Evolutionary conservation across 2,329 filamentous ascomycete species (phyloP).

Genomic region (Ophiocordyceps camponoti-rufipedis): DNA sequence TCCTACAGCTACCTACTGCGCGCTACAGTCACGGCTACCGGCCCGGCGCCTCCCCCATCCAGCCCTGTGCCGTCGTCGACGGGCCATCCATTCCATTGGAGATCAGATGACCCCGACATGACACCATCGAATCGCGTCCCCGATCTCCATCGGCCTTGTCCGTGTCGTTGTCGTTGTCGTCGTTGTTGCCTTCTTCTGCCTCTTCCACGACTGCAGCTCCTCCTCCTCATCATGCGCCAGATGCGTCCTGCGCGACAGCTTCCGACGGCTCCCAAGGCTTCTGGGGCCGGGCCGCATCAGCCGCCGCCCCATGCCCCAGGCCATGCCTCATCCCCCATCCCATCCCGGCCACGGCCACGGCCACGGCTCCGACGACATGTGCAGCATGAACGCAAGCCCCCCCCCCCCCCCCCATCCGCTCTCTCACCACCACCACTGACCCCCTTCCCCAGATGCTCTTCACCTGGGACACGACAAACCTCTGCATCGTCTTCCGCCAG

Average conservation of each 20-base stretch:
- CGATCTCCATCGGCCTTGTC: too few relatives aligned
- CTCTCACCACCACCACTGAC: slow-evolving; percentile 1
- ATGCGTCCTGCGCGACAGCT: too few relatives aligned
- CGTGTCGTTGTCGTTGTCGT: too few relatives aligned
- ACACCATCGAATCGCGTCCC: not conserved
- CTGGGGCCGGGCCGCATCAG: too few relatives aligned
- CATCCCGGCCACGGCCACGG: slow-evolving; percentile 23
- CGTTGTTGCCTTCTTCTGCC: too few relatives aligned
- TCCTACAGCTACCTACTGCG: too few relatives aligned
- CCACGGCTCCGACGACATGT: slow-evolving; percentile 45
- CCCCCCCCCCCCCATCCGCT: not conserved
- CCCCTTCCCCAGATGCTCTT: slow-evolving; percentile 64
- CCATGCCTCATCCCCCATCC: not conserved
- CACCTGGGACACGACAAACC: slow-evolving; percentile 83
- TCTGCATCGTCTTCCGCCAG: slow-evolving; percentile 86
- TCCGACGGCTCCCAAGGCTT: too few relatives aligned
- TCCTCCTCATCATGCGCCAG: not conserved
- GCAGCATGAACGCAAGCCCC: slow-evolving; percentile 67
- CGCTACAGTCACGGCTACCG: not conserved
- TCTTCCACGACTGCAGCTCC: too few relatives aligned
- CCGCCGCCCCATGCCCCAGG: not conserved
- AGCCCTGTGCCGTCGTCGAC: not conserved
- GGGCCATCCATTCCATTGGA: not conserved
- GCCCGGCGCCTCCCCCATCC: not conserved
- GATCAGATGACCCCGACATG: not conserved